Base-by-base conservation (phyloP, 176 grass and related monocot genomes). In the Oryza officinalis region DNA sequence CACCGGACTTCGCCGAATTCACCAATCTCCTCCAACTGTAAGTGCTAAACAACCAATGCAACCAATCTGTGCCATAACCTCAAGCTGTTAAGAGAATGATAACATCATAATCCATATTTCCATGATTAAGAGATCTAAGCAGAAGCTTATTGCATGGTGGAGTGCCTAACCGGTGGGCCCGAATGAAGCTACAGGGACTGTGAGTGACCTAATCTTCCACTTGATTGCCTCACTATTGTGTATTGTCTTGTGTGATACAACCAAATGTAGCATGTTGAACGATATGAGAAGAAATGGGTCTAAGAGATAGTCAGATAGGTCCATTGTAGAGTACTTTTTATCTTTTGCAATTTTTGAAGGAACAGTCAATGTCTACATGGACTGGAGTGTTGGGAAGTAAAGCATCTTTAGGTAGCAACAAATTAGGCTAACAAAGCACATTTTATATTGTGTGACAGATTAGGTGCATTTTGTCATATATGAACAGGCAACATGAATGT, bases 1-100 rank as follows among this genome's bases (percentile, higher is more conserved):
- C 87, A 7, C 89, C 87, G 7, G 91, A 92, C 27, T 95, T 98
- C 13, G 78, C 87, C 18, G 80, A 86, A 59, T 89, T 98, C 70
- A 82, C 74, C 31, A 74, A 93, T 80, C 93, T 98, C 38, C 72
- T 90, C 22, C 87, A 92, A 76, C 70, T 98, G 96, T 98, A 88
- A 98, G 78, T 22, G 72, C 2, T 46, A 23, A 84, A 54, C 22
- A 81, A 13, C 31, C n/a, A 65, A 59, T 83, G 27, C 72, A 80
- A 7, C 45, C 37, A 64, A 63, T 27, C 37, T 47, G 4, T 4
- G 13, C 69, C 26, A 47, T 8, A 69, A 27, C 11, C 44, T 67
- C 68, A 4, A 22, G 45, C 20, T 79, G 61, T 59, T n/a, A 63
- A 76, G 40, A 76, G 17, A 86, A 43, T 6, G 61, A n/a, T 69